Base-by-base conservation (phyloP, 1,284 basidiomycete genomes). In the Malassezia obtusa region DNA sequence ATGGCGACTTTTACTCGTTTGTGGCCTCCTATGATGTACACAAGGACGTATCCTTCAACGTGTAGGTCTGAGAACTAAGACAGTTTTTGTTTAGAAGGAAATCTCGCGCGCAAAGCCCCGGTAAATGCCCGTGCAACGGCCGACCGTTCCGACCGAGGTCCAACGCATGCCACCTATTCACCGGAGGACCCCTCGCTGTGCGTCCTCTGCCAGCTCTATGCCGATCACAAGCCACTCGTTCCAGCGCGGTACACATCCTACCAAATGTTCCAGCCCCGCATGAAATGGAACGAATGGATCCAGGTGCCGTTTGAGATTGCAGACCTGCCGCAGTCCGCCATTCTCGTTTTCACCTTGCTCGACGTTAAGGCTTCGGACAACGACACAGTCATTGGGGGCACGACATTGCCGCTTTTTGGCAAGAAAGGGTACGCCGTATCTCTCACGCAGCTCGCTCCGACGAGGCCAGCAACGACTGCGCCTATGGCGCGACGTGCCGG, bases 341-440 rank as follows among this genome's bases (percentile, higher is more conserved):
- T 94, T 64, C 80, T 98, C 49, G 85, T 86, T 0, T 87, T 96
- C 68, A 96, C 92, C 1, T 84, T 96, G 19, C 94, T 89, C 84
- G 90, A 96, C 70, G 88, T 91, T 0, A 61, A 59, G 1, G 56
- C 0, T 83, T 88, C 47, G 46, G 37, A 79, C 84, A 22, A 78
- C 79, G 46, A 82, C 80, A 17, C 87, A 8, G 83, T 73, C 43
- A 57, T 95, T 0, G 91, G 92, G 28, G 91, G 91, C 0, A 84
- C 88, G 1, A 92, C 89, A 0, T 85, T 96, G 73, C 80, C 82
- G 15, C 67, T 96, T 31, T 96, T 96, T 75, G 86, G 87, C 33
- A 85, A 87, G 78, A 91, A 92, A 77, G 84, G 86, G 87, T 86
- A 59, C 43, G 80, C 68, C 17, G 8, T 10, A 15, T 1, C 11